phyloP scores from a whole-genome alignment of 306 rosid species.

The Cucurbita pepo region DNA sequence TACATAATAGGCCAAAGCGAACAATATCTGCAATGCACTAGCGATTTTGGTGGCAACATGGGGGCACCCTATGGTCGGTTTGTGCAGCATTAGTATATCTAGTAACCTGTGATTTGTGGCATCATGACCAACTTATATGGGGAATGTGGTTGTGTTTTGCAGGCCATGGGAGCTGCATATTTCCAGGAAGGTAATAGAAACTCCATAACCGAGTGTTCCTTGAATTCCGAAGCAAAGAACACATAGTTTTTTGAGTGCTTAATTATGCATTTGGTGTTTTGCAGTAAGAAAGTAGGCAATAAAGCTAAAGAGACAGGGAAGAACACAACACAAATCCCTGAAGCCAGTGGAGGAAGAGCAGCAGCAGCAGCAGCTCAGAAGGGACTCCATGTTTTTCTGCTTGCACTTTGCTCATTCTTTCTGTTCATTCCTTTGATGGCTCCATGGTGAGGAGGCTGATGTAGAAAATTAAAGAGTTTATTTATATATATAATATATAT shows the following conservation, averaged over 20 bases:
- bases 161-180: conserved; percentile 80
- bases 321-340: conserved; percentile 30
- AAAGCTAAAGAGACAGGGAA: conserved; percentile 38
- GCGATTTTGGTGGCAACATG: conserved; percentile 4
- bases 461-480: conserved; percentile 7
- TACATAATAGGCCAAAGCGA: too few relatives aligned
- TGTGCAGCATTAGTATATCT: conserved; percentile 3
- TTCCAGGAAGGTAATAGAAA: conserved; percentile 66
- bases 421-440: conserved; percentile 31
- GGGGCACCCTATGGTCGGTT: conserved; percentile 35
- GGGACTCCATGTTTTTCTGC: conserved; percentile 16
- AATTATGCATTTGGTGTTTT: conserved; percentile 2
- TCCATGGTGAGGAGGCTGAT: conserved; percentile 18
- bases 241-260: not conserved
- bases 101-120: not conserved
- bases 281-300: conserved; percentile 53
- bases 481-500: not conserved
- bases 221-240: not conserved
- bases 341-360: conserved; percentile 40
- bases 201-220: not conserved
- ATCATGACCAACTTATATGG: conserved; percentile 12
- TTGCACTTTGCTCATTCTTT: conserved; percentile 20
- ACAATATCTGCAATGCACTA: too few relatives aligned
- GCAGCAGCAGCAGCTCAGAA: not conserved
- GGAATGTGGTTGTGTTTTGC: conserved; percentile 33